Conservation (phyloP, 345 rosid genomes). For the Ailanthus altissimus region DNA sequence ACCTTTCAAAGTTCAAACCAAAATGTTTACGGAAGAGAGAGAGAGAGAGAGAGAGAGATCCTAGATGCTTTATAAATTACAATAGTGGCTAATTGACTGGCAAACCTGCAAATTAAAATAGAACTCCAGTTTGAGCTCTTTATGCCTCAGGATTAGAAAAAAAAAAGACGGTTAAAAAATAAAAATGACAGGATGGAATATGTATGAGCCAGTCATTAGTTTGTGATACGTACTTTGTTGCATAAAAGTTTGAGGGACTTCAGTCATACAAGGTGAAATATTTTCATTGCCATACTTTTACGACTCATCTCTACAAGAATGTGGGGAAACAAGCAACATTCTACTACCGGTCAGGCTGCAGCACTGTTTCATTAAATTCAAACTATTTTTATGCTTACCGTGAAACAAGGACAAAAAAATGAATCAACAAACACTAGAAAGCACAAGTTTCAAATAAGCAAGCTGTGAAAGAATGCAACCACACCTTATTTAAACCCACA, state of each 20-base stretch:
- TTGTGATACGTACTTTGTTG: background rate
- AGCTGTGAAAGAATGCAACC: conserved; percentile 5
- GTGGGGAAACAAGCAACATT: background rate
- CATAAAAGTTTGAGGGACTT: background rate
- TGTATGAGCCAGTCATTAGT: background rate
- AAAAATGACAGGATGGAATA: background rate
- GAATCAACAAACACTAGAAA: background rate
- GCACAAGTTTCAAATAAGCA: background rate
- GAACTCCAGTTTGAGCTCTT: background rate
- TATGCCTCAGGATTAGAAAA: background rate
- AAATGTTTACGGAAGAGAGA: background rate
- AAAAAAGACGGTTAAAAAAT: background rate
- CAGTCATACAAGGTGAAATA: background rate
- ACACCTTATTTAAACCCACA: conserved; percentile 89
- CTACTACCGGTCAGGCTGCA: background rate
- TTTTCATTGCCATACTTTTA: background rate
- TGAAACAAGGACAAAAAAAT: background rate
- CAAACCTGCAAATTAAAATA: background rate
- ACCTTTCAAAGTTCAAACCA: background rate
- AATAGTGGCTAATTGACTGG: background rate
- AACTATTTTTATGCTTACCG: too few relatives aligned
- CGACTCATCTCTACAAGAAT: background rate
- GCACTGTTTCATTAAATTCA: background rate
- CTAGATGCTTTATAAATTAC: background rate
- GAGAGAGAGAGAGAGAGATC: background rate